Evolutionary conservation across 306 rosid genomes (phyloP), one percentile per base, ranked within the genome.

Genomic region (Abrus precatorius): DNA sequence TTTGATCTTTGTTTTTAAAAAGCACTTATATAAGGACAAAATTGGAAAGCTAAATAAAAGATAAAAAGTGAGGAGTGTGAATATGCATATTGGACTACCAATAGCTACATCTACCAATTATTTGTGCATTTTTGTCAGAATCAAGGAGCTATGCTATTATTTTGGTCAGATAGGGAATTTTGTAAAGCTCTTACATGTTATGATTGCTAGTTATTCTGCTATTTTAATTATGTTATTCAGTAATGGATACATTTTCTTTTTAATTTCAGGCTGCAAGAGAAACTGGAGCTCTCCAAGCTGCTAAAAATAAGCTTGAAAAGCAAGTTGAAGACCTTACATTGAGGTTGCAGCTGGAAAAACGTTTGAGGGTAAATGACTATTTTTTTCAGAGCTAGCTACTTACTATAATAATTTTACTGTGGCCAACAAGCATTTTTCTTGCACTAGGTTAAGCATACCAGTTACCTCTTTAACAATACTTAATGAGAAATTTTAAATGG

Each of bases 281-380:
- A 87, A 96, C 99, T 27, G 99, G 99, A 61, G 99, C 99, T 74
- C 98, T 96, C 66, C 99, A 96, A 91, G 99, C 99, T 76, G 99
- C 99, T 79, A 96, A 96, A 89, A 96, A 96, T 86, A 96, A 96
- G 91, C 88, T 96, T 80, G 99, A 96, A 86, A 96, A 96, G 83
- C 99, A 96, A 85, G 99, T 96, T 69, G 99, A 96, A 79, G 99
- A 96, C 66, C 88, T 96, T 80, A 84, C 98, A 61, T 90, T 95
- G 93, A 96, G 99, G 82, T 84, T 96, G 76, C 98, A 93, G 84
- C 88, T 96, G 87, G 99, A 96, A 93, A 96, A 92, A 77, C 99
- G 99, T 77, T 69, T 86, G 86, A 91, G 98, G 97, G 99, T 93
- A 89, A 73, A 36, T 78, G 86, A 14, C 57, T 76, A 60, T 78